Evolutionary conservation across 176 grass and related monocot genomes (phyloP), one percentile per base, ranked within the genome.

Genomic region (Carex kokanica): DNA sequence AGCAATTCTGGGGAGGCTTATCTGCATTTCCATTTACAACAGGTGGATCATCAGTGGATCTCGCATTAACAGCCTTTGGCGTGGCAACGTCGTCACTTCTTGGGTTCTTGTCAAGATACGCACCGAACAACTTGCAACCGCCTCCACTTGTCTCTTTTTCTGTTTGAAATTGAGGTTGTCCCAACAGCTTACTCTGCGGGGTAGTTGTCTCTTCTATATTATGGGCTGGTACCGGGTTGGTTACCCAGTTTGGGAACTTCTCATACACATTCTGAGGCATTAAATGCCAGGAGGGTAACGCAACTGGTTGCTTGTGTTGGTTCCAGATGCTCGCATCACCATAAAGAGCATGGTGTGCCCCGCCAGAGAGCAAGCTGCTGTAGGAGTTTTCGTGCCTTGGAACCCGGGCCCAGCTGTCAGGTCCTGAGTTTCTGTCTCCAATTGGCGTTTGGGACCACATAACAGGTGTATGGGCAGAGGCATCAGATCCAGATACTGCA

Each of bases 381-480:
- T 81, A 81, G 23, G 78, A 3, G 29, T 24, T 78, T 18, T 81
- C 90, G 36, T 74, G 88, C 64, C 78, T 88, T 58, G 61, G 84
- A 40, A 86, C 59, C 17, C 85, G 86, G 58, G 82, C 81, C 86
- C 82, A 87, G 68, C 78, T 77, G 70, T 94, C 90, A 78, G 86
- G 85, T 67, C 87, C 82, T 6, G 86, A 55, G 45, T 88, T 86
- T 82, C 87, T 86, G 25, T 89, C 89, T 70, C 58, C 38, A 31
- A 82, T 84, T 82, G 57, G 78, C 31, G 43, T 67, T 34, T 85
- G 64, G 53, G 87, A 36, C 18, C 57, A 53, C 74, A 83, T 49
- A 83, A 80, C 72, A 61, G 88, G 77, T 67, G 91, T 92, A 18
- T 82, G 78, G 62, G 78, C 47, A 82, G 45, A 56, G 2, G 86